These are phyloP conservation scores for Diplocarpon mali DNA, from an alignment of 2,329 filamentous ascomycete genomes.

Conservation along the genomic window DNA sequence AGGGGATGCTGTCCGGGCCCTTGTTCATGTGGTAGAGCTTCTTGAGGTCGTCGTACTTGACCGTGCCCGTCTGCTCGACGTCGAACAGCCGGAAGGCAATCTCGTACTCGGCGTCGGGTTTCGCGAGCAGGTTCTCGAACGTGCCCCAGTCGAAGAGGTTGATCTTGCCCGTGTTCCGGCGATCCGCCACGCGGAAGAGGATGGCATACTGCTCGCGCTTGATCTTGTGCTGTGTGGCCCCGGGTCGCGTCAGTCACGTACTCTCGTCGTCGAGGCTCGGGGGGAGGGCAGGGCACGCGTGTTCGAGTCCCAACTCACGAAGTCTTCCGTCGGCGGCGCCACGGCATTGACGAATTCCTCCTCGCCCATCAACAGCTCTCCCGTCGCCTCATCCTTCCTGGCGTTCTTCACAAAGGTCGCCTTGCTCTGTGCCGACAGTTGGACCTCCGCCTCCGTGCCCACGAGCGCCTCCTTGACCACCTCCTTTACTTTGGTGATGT, in stretches of 20 bases:
- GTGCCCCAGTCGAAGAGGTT: conserved; percentile 78
- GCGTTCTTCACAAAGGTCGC: conserved; percentile 69
- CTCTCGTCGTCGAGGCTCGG: neutral
- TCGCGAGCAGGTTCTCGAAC: conserved; percentile 87
- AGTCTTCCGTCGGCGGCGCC: conserved; percentile 78
- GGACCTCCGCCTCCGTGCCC: conserved; percentile 43
- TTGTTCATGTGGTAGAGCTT: conserved; percentile 81
- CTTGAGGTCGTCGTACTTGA: conserved; percentile 85
- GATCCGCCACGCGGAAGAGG: conserved; percentile 85
- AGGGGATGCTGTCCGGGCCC: conserved; percentile 72
- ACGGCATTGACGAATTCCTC: conserved; percentile 88
- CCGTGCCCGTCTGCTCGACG: conserved; percentile 66
- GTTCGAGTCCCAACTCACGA: conserved; percentile 50
- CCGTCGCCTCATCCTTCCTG: conserved; percentile 59
- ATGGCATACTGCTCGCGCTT: conserved; percentile 90
- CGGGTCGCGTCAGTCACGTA: conserved; percentile 21
- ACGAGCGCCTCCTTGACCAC: conserved; percentile 72
- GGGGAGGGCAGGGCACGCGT: neutral
- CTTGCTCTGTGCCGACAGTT: conserved; percentile 65
- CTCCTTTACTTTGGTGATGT: conserved; percentile 33
- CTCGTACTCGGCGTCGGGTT: conserved; percentile 96
- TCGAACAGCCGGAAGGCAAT: conserved; percentile 97
- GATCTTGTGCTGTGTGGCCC: conserved; percentile 73
- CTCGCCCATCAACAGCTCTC: conserved; percentile 68
- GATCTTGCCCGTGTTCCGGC: conserved; percentile 60